Conservation (phyloP, 176 grass and related monocot genomes). For the Musa itinerans region DNA sequence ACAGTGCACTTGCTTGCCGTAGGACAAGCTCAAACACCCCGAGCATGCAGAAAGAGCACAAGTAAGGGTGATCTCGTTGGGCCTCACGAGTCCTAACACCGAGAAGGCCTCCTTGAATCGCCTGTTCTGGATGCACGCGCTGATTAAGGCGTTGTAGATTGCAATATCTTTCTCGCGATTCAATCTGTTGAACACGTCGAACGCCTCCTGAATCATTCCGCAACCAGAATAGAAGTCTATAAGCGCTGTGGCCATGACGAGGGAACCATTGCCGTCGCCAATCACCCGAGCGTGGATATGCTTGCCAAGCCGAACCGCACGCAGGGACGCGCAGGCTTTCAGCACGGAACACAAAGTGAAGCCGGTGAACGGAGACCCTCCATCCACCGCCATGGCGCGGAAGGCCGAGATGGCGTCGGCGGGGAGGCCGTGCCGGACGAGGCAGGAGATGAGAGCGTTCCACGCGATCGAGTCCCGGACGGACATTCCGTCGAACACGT, state of each 20-base stretch:
- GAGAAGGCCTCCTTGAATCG: conserved; percentile 35
- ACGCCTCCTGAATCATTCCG: conserved; percentile 35
- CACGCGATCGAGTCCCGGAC: conserved; percentile 37
- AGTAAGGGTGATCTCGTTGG: conserved; percentile 32
- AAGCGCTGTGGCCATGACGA: conserved; percentile 33
- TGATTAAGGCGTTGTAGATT: conserved; percentile 37
- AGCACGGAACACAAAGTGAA: conserved; percentile 40
- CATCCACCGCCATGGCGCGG: conserved; percentile 20
- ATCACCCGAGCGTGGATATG: conserved; percentile 44
- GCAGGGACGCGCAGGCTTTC: conserved; percentile 38
- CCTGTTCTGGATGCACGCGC: conserved; percentile 40
- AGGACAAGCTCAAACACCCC: conserved; percentile 13
- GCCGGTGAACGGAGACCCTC: conserved; percentile 20
- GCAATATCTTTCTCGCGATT: conserved; percentile 29
- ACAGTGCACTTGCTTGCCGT: conserved; percentile 47
- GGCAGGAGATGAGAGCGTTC: conserved; percentile 49
- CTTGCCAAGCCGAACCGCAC: conserved; percentile 23
- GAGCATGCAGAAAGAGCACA: conserved; percentile 46
- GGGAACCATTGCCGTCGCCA: conserved; percentile 10
- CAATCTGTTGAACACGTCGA: conserved; percentile 21
- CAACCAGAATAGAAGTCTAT: conserved; percentile 56
- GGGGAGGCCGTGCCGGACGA: conserved; percentile 30
- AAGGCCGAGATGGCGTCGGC: conserved; percentile 18
- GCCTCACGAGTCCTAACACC: conserved; percentile 19
- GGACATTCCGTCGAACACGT: conserved; percentile 58